Evolutionary conservation across 2,329 filamentous ascomycete species (phyloP), one percentile per base, ranked within the genome.

Genomic region (Alternaria gansuensis): DNA sequence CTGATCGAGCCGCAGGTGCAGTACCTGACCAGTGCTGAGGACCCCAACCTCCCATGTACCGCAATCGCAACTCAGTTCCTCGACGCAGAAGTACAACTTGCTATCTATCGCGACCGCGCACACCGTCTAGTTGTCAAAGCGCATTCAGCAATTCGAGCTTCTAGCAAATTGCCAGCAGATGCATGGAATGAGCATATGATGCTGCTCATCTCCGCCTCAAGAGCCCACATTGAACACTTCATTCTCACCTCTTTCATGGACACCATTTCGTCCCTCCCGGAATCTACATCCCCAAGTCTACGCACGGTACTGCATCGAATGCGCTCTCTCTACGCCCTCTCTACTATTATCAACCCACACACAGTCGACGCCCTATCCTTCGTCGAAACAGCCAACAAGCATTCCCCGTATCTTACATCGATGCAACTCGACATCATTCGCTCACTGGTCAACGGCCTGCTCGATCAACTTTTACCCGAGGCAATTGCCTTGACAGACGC

Each of bases 401-500:
- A n/a, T 3, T 44, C 29, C 3, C 53, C 43, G 0, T 53, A 60
- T 21, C 49, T 60, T 2, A 57, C 46, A 5, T 37, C 46, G 0
- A 11, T 7, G 10, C 72, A 75, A 37, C 72, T 84, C 6, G 75
- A 82, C 51, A 51, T 54, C 4, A 67, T 84, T 1, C 75, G 79
- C 0, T 62, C 69, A 2, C 67, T 54, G 0, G 51, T 59, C 40
- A 51, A 58, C 14, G 28, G 17, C 66, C 63, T 83, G 11, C 83
- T 84, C 77, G 66, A 71, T 2, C 56, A 75, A 21, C 76, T 83
- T 14, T 68, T 82, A 17, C 82, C 81, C 0, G 81, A 84, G 60
- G 81, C 80, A 1, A 80, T 84, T 2, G 74, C 72, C 3, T 62
- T 84, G 21, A 82, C 83, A 1, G 82, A 84, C 59, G 74, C 79